Conservation (phyloP, 768 basidiomycete species). For the Auricularia cornea region DNA sequence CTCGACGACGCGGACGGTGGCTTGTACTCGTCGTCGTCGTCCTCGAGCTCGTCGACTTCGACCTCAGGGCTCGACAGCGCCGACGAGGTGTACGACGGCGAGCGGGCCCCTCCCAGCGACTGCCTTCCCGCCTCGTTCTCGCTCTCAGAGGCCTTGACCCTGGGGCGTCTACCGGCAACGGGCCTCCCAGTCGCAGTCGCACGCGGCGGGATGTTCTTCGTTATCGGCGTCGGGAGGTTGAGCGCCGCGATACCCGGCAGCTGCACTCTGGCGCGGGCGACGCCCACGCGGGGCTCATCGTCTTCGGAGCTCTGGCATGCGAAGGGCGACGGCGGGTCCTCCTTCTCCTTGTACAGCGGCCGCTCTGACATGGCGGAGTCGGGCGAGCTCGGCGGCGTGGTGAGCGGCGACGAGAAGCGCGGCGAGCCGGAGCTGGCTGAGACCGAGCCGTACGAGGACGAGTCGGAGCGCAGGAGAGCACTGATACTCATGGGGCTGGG, state of each 20-base stretch:
- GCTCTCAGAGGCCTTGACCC: not conserved
- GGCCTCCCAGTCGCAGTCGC: not conserved
- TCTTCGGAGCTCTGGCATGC: not conserved
- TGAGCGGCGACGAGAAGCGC: too few relatives aligned
- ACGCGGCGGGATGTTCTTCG: not conserved
- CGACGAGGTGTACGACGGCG: not conserved
- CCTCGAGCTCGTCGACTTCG: not conserved
- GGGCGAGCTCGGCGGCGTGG: too few relatives aligned
- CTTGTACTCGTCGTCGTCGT: not conserved
- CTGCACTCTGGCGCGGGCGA: not conserved
- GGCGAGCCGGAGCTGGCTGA: too few relatives aligned
- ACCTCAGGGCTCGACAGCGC: not conserved
- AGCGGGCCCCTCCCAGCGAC: too few relatives aligned
- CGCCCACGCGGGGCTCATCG: not conserved
- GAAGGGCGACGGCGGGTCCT: not conserved
- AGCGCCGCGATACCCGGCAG: not conserved
- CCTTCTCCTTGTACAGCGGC: too few relatives aligned
- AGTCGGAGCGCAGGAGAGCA: too few relatives aligned
- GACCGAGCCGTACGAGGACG: too few relatives aligned
- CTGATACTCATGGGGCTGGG: too few relatives aligned
- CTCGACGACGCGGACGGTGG: not conserved
- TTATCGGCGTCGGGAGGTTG: not conserved
- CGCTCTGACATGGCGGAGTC: too few relatives aligned
- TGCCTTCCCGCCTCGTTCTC: not conserved
- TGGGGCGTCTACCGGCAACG: not conserved